Evolutionary conservation across 139 green algal genomes (phyloP).

Genomic region (Chlorella sorokiniana): DNA sequence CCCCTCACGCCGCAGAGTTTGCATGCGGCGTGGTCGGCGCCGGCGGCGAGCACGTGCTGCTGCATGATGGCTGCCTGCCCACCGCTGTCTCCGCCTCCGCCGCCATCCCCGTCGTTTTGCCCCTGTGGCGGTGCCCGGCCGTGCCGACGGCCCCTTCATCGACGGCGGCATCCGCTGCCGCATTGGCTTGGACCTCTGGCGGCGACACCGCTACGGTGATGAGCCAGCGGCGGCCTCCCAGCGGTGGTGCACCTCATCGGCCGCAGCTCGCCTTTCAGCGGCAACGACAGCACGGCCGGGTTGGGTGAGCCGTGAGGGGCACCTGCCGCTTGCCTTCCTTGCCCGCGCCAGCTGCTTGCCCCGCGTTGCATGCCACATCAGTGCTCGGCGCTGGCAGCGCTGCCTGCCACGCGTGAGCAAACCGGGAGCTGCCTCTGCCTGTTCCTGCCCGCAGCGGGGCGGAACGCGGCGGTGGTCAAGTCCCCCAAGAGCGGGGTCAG

Average conservation of each 20-base stretch:
- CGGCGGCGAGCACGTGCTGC: slow-evolving; percentile 66
- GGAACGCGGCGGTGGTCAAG: slow-evolving; percentile 60
- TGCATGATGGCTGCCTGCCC: slow-evolving; percentile 80
- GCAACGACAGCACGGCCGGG: slow-evolving; percentile 64
- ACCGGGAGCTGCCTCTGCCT: not conserved
- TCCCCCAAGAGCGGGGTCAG: slow-evolving; percentile 73
- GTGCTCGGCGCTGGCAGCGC: no score
- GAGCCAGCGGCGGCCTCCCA: slow-evolving; percentile 33
- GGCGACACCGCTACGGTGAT: slow-evolving; percentile 40
- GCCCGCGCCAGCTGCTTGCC: not conserved
- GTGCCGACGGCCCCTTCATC: slow-evolving; percentile 59
- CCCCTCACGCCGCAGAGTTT: slow-evolving; percentile 56
- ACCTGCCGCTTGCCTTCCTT: not conserved
- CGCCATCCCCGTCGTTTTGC: slow-evolving; percentile 87
- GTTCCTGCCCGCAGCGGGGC: slow-evolving; percentile 38
- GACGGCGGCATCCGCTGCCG: slow-evolving; percentile 86
- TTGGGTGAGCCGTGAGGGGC: slow-evolving; percentile 13
- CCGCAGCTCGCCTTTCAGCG: slow-evolving; percentile 79
- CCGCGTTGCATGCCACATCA: not conserved
- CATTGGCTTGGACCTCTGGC: slow-evolving; percentile 78
- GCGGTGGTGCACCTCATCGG: slow-evolving; percentile 87
- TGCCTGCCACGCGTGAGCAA: no score
- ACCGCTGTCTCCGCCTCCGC: slow-evolving; percentile 86
- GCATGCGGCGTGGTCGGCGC: slow-evolving; percentile 68
- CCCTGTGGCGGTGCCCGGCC: slow-evolving; percentile 71